Conservation (phyloP, 495 filamentous ascomycete species). For the Podospora appendiculata region DNA sequence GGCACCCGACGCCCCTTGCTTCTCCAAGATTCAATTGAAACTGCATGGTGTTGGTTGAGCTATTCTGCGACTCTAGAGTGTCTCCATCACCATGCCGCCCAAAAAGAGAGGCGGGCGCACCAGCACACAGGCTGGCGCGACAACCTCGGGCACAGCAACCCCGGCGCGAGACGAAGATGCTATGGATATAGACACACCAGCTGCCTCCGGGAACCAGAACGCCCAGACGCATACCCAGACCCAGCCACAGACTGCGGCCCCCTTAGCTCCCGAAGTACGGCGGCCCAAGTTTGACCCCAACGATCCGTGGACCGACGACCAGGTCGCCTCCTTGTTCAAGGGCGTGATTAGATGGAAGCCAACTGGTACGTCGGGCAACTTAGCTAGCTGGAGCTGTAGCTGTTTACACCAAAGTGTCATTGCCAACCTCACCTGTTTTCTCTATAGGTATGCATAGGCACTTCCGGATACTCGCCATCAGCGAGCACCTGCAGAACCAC, state of each 20-base stretch:
- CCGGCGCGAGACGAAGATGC: conserved; percentile 40
- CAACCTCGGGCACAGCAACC: conserved; percentile 24
- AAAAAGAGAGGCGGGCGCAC: conserved; percentile 51
- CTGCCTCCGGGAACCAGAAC: conserved; percentile 31
- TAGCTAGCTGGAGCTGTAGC: too few relatives aligned
- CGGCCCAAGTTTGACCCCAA: conserved; percentile 32
- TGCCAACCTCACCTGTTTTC: not conserved
- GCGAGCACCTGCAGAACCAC: conserved; percentile 77
- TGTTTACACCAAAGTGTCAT: too few relatives aligned
- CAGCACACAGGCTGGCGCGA: conserved; percentile 26
- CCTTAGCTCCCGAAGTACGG: conserved; percentile 24
- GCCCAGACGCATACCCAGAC: not conserved
- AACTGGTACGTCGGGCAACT: conserved; percentile 53
- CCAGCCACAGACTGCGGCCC: conserved; percentile 29
- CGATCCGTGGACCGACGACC: conserved; percentile 91
- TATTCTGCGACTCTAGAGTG: not conserved
- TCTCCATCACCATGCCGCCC: conserved; percentile 54
- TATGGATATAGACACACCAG: conserved; percentile 45
- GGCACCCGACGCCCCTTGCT: too few relatives aligned
- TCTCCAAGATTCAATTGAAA: conserved; percentile 26
- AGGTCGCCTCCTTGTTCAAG: conserved; percentile 86
- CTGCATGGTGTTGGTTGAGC: not conserved
- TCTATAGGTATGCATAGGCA: conserved; percentile 86
- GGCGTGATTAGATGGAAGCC: conserved; percentile 87
- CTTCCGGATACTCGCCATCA: conserved; percentile 88